These are phyloP conservation scores for Trypanosoma theileri DNA, from an alignment of 208 protist genomes.

Conservation along the genomic window DNA sequence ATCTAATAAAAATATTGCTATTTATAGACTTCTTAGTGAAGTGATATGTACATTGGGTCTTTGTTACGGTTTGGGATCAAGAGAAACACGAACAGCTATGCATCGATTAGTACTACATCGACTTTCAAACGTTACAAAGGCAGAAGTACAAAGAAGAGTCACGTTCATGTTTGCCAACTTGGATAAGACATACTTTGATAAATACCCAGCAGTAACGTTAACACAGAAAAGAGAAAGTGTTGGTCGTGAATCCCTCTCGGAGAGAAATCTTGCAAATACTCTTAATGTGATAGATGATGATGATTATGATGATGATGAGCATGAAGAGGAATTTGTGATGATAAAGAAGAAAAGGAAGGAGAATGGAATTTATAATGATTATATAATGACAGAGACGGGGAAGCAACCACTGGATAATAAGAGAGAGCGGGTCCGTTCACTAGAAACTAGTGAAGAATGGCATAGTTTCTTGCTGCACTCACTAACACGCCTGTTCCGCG, in stretches of 20 bases:
- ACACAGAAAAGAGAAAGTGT: not conserved
- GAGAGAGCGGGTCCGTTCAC: not conserved
- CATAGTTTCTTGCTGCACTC: slow-evolving; percentile 35
- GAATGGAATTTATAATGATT: not conserved
- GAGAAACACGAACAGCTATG: slow-evolving; percentile 35
- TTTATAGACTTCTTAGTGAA: slow-evolving; percentile 8
- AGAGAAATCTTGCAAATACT: not conserved
- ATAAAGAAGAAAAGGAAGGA: slow-evolving; percentile 24
- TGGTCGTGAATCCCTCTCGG: not conserved
- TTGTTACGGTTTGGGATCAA: slow-evolving; percentile 12
- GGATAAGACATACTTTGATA: slow-evolving; percentile 33
- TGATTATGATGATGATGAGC: not conserved
- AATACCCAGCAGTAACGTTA: slow-evolving; percentile 28
- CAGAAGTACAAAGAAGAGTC: slow-evolving; percentile 23
- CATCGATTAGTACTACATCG: slow-evolving; percentile 22
- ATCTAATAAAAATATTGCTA: not conserved
- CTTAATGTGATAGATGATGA: slow-evolving; percentile 8
- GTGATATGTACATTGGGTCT: slow-evolving; percentile 20
- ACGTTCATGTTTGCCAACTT: slow-evolving; percentile 16
- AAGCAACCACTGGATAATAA: slow-evolving; percentile 9
- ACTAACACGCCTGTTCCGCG: slow-evolving; percentile 31
- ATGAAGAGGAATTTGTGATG: slow-evolving; percentile 1
- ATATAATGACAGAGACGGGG: not conserved
- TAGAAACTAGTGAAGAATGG: slow-evolving; percentile 37
- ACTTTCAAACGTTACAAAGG: slow-evolving; percentile 34